These are phyloP conservation scores for Syzygium malaccense DNA, from an alignment of 441 rosid species.

Conservation along the genomic window DNA sequence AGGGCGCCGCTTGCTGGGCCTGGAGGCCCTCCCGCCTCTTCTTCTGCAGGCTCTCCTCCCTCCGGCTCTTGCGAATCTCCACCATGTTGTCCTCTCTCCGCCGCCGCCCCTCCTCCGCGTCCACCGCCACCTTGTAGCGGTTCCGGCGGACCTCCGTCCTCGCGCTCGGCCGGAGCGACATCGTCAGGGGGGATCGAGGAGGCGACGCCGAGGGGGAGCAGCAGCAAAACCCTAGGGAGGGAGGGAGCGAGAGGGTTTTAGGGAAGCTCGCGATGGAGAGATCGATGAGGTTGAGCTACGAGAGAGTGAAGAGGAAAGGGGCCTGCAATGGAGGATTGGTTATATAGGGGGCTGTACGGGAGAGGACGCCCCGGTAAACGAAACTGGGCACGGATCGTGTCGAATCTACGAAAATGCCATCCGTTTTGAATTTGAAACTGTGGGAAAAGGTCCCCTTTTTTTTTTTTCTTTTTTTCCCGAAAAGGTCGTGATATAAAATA, in stretches of 20 bases:
- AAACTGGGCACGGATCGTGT: constrained; percentile 12
- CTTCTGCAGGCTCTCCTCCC: constrained; percentile 82
- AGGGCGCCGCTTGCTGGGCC: constrained; percentile 38
- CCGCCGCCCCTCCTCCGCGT: constrained; percentile 87
- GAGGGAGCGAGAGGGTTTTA: neutral
- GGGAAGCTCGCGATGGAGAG: neutral
- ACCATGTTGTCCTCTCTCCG: constrained; percentile 93
- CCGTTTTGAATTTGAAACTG: constrained; percentile 6
- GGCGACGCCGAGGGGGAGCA: neutral
- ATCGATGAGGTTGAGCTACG: neutral
- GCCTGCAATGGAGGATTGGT: neutral
- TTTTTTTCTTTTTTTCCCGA: neutral
- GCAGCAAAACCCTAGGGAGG: neutral
- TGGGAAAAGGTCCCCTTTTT: neutral
- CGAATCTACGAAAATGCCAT: constrained; percentile 21
- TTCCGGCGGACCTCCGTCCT: constrained; percentile 74
- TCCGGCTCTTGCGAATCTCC: constrained; percentile 86
- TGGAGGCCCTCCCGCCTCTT: constrained; percentile 81
- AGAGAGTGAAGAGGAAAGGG: neutral
- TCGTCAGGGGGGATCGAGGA: constrained; percentile 2
- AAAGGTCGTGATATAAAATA: neutral
- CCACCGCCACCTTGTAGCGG: constrained; percentile 83
- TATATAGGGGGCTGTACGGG: neutral
- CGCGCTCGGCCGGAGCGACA: constrained; percentile 84
- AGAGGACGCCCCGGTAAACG: neutral